Conservation (phyloP, 1,284 basidiomycete species). For the Puccinia polysora region DNA sequence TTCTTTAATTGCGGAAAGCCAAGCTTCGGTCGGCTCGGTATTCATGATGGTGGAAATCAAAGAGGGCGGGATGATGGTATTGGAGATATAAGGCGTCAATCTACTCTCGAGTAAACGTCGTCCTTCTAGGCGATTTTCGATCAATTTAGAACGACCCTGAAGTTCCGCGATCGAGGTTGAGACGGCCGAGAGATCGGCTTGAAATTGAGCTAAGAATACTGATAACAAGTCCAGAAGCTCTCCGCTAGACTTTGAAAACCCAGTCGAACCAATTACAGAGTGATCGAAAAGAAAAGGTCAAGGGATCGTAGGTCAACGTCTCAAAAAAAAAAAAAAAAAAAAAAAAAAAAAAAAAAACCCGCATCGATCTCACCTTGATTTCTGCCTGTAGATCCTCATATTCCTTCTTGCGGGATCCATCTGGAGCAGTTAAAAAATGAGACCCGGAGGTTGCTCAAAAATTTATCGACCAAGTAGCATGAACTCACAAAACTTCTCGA, state of each 20-base stretch:
- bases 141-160: constrained; percentile 79
- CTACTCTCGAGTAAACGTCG: constrained; percentile 62
- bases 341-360: not conserved
- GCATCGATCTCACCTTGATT: constrained; percentile 39
- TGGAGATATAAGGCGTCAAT: not conserved
- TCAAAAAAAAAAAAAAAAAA: too few relatives aligned
- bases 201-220: constrained; percentile 65
- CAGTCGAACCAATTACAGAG: not conserved
- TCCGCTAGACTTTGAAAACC: constrained; percentile 12
- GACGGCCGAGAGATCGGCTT: constrained; percentile 83
- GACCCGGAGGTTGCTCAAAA: not conserved
- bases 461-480: not conserved
- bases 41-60: constrained; percentile 23
- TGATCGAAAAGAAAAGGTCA: not conserved
- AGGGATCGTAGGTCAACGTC: not conserved
- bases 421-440: not conserved
- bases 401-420: constrained; percentile 24
- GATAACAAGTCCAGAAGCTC: constrained; percentile 14
- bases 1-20: constrained; percentile 10
- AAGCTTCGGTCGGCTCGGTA: constrained; percentile 7
- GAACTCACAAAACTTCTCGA: constrained; percentile 22
- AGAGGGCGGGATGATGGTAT: not conserved
- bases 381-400: constrained; percentile 18
- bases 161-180: constrained; percentile 92
- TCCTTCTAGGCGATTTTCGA: constrained; percentile 77